These are phyloP conservation scores for Rhizoctonia solani DNA, from an alignment of 1,284 basidiomycete species.

Conservation along the genomic window DNA sequence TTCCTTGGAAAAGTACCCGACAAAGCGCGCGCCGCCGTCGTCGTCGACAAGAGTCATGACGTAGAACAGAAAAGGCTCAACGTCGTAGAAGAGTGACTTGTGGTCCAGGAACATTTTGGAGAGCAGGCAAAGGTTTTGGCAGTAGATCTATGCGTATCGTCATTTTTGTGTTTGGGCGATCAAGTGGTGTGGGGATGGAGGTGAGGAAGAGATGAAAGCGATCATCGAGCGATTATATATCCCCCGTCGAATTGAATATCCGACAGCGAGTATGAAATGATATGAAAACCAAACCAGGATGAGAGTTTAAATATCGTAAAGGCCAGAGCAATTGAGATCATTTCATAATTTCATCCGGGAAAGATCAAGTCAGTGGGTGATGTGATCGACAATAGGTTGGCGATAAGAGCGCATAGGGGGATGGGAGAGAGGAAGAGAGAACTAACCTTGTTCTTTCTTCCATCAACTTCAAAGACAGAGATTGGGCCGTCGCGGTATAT, in stretches of 20 bases:
- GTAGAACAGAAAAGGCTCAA: constrained; percentile 99
- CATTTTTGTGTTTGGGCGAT: neutral
- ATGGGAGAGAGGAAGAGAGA: neutral
- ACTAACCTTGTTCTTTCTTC: constrained; percentile 89
- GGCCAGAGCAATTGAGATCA: neutral
- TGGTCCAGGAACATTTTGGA: constrained; percentile 99
- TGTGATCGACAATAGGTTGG: neutral
- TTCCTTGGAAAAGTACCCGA: constrained; percentile 99
- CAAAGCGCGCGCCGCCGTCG: constrained; percentile 88
- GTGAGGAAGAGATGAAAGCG: neutral
- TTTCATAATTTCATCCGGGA: constrained; percentile 3
- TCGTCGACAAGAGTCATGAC: constrained; percentile 94
- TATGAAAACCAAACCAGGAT: neutral
- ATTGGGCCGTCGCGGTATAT: constrained; percentile 91
- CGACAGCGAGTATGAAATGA: neutral
- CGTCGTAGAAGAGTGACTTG: constrained; percentile 99
- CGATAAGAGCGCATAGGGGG: neutral
- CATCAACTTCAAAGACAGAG: constrained; percentile 98
- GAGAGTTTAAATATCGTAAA: constrained; percentile 25
- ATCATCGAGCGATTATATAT: neutral
- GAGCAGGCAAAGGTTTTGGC: constrained; percentile 97
- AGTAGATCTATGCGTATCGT: constrained; percentile 77
- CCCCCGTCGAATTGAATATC: neutral
- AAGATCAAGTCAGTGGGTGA: constrained; percentile 1
- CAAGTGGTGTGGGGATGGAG: neutral